phyloP scores from a whole-genome alignment of 1,284 basidiomycete species.

The Malassezia dermatis region DNA sequence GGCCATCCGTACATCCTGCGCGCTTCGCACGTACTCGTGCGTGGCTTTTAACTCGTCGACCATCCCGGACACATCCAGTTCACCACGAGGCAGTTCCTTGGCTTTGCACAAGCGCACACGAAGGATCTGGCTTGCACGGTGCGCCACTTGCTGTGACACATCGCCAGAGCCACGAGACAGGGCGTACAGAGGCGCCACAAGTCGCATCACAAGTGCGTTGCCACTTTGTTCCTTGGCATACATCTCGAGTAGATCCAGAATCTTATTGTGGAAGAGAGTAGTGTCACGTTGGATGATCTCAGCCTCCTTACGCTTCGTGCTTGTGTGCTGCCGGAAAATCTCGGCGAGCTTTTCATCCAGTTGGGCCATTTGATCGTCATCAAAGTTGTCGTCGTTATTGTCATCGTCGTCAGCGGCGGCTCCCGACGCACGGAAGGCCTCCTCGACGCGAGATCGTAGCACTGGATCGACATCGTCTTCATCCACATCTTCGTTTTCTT shows the following conservation, averaged over 20 bases:
- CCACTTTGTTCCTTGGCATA: conserved; percentile 67
- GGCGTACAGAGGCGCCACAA: conserved; percentile 67
- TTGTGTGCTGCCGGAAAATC: conserved; percentile 64
- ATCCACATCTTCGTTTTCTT: conserved; percentile 51
- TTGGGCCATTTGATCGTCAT: conserved; percentile 91
- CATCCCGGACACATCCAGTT: conserved; percentile 51
- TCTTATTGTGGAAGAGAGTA: conserved; percentile 81
- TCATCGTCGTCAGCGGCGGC: conserved; percentile 53
- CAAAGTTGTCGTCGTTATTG: conserved; percentile 39
- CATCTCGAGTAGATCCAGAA: conserved; percentile 79
- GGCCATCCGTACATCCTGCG: conserved; percentile 57
- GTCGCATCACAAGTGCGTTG: conserved; percentile 56
- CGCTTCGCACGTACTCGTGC: conserved; percentile 64
- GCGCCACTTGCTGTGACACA: conserved; percentile 58
- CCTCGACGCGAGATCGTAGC: conserved; percentile 63
- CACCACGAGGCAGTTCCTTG: conserved; percentile 57
- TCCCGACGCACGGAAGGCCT: conserved; percentile 65
- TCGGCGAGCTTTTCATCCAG: conserved; percentile 84
- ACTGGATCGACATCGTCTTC: conserved; percentile 53
- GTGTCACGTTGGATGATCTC: conserved; percentile 34
- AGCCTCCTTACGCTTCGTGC: conserved; percentile 50
- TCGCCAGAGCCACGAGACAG: conserved; percentile 51
- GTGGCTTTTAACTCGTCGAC: conserved; percentile 57
- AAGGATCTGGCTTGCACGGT: conserved; percentile 71
- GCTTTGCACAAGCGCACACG: conserved; percentile 63